A percentile compares a stretch with the other conserved stretches of the same genome.
Evolutionary conservation across 73 alveolate genomes (phyloP).

Genomic region (Paramecium octaurelia): DNA sequence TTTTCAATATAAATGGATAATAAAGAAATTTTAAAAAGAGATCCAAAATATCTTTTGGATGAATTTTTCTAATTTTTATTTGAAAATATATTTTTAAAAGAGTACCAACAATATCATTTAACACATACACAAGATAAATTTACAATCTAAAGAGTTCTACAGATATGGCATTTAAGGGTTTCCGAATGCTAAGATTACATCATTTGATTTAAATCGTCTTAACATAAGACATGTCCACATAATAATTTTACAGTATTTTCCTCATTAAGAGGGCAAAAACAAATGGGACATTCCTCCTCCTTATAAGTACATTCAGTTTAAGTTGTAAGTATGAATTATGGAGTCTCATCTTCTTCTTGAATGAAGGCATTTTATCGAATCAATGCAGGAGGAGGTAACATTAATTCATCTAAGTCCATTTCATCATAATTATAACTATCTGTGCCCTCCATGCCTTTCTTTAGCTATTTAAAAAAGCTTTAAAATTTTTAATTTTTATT

Average conservation of each 20-base stretch:
- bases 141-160: constrained; percentile 37
- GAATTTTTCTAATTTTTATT: neutral
- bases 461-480: constrained; percentile 13
- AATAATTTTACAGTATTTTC: constrained; percentile 22
- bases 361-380: constrained; percentile 34
- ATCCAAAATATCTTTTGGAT: neutral
- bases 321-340: neutral
- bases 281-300: constrained; percentile 37
- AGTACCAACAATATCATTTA: neutral
- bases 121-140: neutral
- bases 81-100: neutral
- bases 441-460: constrained; percentile 23
- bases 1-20: neutral
- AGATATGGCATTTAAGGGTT: constrained; percentile 20
- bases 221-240: constrained; percentile 46
- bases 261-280: constrained; percentile 30
- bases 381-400: constrained; percentile 32
- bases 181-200: neutral
- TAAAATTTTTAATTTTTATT: neutral
- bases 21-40: neutral
- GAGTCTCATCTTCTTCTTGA: constrained; percentile 24
- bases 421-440: neutral
- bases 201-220: neutral
- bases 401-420: constrained; percentile 17
- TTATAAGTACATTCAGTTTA: neutral